Base-by-base conservation (phyloP, 2,329 filamentous ascomycete genomes). In the Paecilomyces niveus region DNA sequence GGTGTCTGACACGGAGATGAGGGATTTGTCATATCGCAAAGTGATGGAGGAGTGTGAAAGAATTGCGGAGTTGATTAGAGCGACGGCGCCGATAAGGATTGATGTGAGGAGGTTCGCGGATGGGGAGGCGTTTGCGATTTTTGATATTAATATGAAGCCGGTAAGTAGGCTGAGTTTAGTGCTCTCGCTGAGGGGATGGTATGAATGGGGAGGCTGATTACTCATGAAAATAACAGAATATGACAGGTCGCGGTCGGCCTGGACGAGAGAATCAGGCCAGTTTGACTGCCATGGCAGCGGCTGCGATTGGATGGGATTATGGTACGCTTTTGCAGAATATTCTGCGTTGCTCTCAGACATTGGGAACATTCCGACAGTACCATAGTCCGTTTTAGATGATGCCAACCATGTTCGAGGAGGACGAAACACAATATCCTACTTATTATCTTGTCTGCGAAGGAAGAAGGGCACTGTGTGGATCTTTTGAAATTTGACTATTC, bases 91-190 rank as follows among this genome's bases (percentile, higher is more conserved):
- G 3, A 58, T 60, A 26, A 54, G 59, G 7, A 29, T 60, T 53
- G 79, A 82, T 62, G 72, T 80, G 0, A 70, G 79, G 15, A 70
- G 78, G 8, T 74, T 76, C 32, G 58, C 59, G 2, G 58, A 70
- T 1, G 67, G 67, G 0, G 70, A 67, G 0, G 66, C 67, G 1
- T 82, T 82, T 68, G 76, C 76, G 0, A 64, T 81, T 18, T 82
- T 82, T 61, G 78, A 82, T 65, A 71, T 82, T 11, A 81, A 81
- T 57, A 80, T 82, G 76, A 81, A 82, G 64, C 79, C 79, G 15
- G 76, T 78, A 66, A 69, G 74, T 71, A 26, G 50, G 49, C 55
- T 26, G 11, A 33, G 8, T 33, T 10, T 33, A 29, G 49, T 10
- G 24, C 13, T 31, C 32, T 13, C 18, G n/a, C 10, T 45, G 18